Evolutionary conservation across 2,329 filamentous ascomycete species (phyloP).

Genomic region (Botrytis hyacinthi): DNA sequence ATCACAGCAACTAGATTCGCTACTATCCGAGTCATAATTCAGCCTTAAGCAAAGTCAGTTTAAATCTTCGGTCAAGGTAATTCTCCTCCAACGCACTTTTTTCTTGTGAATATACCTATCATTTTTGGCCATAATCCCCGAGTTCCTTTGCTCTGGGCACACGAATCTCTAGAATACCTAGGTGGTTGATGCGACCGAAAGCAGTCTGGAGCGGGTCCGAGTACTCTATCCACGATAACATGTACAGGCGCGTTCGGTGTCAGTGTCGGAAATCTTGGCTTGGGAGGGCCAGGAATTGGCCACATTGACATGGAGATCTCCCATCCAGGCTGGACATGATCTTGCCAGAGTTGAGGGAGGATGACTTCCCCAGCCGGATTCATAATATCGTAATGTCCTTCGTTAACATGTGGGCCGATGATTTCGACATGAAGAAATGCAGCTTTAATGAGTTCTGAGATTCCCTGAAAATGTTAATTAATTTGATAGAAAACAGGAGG

Average conservation of each 20-base stretch:
- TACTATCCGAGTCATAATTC: not conserved
- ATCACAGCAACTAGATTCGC: not conserved
- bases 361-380: slow-evolving; percentile 81
- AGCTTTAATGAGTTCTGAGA: slow-evolving; percentile 83
- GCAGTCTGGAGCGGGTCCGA: not conserved
- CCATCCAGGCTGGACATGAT: slow-evolving; percentile 76
- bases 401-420: slow-evolving; percentile 71
- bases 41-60: not conserved
- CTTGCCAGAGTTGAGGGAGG: slow-evolving; percentile 77
- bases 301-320: slow-evolving; percentile 66
- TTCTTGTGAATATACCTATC: not conserved
- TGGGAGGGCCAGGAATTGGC: slow-evolving; percentile 57
- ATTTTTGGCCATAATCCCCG: slow-evolving; percentile 7
- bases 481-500: slow-evolving; percentile 4
- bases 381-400: slow-evolving; percentile 77
- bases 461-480: slow-evolving; percentile 58
- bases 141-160: not conserved
- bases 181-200: not conserved
- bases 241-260: slow-evolving; percentile 37
- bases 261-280: slow-evolving; percentile 64
- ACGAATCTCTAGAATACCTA: not conserved
- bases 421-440: slow-evolving; percentile 77
- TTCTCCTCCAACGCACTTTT: not conserved
- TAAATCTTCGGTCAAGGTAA: not conserved
- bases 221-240: slow-evolving; percentile 5